A percentile compares a stretch with the other conserved stretches of the same genome.
These are phyloP conservation scores for Pestalotiopsis sp. DNA, from an alignment of 2,329 filamentous ascomycete species.

Conservation along the genomic window DNA sequence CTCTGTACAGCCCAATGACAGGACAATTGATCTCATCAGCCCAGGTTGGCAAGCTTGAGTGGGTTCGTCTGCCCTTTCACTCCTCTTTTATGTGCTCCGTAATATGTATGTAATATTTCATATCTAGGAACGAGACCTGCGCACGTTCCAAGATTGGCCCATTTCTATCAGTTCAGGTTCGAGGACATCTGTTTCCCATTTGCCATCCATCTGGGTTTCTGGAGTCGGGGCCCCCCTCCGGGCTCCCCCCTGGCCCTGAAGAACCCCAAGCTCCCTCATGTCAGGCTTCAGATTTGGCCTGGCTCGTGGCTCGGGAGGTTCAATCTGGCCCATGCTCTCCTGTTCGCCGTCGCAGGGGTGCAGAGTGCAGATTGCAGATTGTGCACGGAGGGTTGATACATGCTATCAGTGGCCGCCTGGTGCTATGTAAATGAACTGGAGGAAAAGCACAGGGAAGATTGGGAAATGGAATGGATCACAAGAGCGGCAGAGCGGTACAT, in stretches of 20 bases:
- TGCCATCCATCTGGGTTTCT: background rate
- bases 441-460: background rate
- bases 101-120: background rate
- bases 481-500: background rate
- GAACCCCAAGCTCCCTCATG: background rate
- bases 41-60: background rate
- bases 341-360: background rate
- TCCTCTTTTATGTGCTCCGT: background rate
- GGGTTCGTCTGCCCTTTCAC: background rate
- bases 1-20: background rate
- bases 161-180: background rate
- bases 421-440: background rate
- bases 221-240: no score
- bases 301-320: background rate
- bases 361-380: slow-evolving; percentile 2
- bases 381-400: background rate
- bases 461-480: background rate
- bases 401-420: background rate
- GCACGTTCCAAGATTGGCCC: background rate
- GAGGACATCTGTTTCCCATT: background rate
- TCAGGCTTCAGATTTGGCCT: background rate
- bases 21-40: background rate
- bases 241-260: background rate
- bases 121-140: background rate
- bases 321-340: background rate